A percentile compares a stretch with the other conserved stretches of the same genome.
phyloP scores from a whole-genome alignment of 305 asterid genomes.

The Plantago lanceolata region DNA sequence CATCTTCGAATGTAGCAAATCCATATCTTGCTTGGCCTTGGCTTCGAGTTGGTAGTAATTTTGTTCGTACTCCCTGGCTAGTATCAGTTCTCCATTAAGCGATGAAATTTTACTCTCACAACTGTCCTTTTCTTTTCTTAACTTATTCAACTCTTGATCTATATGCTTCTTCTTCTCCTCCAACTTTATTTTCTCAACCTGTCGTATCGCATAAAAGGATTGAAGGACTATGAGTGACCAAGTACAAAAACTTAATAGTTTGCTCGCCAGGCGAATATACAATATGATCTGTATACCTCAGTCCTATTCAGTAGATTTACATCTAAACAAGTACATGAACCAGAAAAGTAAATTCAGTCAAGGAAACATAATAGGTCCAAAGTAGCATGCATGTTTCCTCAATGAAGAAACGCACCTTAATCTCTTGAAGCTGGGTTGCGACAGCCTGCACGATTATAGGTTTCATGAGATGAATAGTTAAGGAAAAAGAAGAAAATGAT shows the following conservation, averaged over 20 bases:
- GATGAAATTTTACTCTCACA: slow-evolving; percentile 55
- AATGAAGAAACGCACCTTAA: slow-evolving; percentile 51
- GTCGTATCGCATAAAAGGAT: slow-evolving; percentile 25
- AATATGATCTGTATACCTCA: no score
- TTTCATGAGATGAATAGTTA: slow-evolving; percentile 17
- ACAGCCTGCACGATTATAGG: slow-evolving; percentile 46
- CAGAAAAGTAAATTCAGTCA: no score
- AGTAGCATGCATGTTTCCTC: slow-evolving; percentile 16
- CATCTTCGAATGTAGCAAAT: slow-evolving; percentile 52
- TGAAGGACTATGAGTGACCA: slow-evolving; percentile 18
- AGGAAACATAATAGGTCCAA: slow-evolving; percentile 12
- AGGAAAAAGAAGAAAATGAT: slow-evolving; percentile 11
- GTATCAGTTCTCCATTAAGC: slow-evolving; percentile 46
- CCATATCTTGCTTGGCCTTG: slow-evolving; percentile 49
- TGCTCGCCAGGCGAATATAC: not conserved
- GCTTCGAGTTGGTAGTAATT: slow-evolving; percentile 46
- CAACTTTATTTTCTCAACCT: slow-evolving; percentile 64
- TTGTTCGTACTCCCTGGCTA: slow-evolving; percentile 51
- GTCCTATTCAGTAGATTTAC: no score
- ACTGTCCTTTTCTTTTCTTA: slow-evolving; percentile 51
- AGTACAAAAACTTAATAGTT: slow-evolving; percentile 16
- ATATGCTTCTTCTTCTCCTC: slow-evolving; percentile 64
- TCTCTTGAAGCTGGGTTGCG: slow-evolving; percentile 66
- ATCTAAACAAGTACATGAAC: no score
- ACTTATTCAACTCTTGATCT: slow-evolving; percentile 47